A percentile compares a stretch with the other conserved stretches of the same genome.
Evolutionary conservation across 225 moss, liverwort and hornwort species (phyloP).

Genomic region (Marchantia polymorpha): DNA sequence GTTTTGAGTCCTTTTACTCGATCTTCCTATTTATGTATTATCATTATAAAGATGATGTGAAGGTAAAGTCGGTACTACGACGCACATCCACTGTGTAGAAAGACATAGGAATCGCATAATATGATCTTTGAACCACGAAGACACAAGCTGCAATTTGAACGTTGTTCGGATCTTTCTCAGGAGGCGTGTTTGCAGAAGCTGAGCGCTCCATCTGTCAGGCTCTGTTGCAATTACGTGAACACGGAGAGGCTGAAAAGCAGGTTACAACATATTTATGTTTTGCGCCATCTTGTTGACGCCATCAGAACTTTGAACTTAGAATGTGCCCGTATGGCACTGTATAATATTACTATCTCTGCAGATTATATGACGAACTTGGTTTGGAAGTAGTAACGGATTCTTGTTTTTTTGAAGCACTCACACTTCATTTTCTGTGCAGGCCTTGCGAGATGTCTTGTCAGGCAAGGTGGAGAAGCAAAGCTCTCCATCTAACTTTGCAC

Average conservation of each 20-base stretch:
- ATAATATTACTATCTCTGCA: not conserved
- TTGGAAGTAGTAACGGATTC: not conserved
- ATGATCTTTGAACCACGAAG: not conserved
- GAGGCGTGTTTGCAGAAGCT: slow-evolving; percentile 65
- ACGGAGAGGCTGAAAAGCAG: slow-evolving; percentile 74
- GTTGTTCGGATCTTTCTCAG: slow-evolving; percentile 31
- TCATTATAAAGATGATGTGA: not conserved
- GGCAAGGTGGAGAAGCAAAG: slow-evolving; percentile 42
- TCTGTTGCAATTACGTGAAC: slow-evolving; percentile 64
- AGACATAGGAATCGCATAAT: not conserved
- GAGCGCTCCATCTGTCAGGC: slow-evolving; percentile 74
- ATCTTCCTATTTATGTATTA: no score
- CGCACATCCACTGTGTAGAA: not conserved
- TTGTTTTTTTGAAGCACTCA: not conserved
- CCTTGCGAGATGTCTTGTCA: slow-evolving; percentile 46
- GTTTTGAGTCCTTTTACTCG: no score
- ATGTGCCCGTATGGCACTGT: not conserved
- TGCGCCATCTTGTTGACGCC: no score
- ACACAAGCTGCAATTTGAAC: not conserved
- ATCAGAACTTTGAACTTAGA: not conserved
- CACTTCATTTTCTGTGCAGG: slow-evolving; percentile 43
- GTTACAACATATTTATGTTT: slow-evolving; percentile 22
- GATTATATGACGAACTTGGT: not conserved
- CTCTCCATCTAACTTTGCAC: slow-evolving; percentile 36
- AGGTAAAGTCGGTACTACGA: not conserved